Evolutionary conservation across 495 filamentous ascomycete genomes (phyloP), one percentile per base, ranked within the genome.

Genomic region (Hypoxylon lienhwacheense): DNA sequence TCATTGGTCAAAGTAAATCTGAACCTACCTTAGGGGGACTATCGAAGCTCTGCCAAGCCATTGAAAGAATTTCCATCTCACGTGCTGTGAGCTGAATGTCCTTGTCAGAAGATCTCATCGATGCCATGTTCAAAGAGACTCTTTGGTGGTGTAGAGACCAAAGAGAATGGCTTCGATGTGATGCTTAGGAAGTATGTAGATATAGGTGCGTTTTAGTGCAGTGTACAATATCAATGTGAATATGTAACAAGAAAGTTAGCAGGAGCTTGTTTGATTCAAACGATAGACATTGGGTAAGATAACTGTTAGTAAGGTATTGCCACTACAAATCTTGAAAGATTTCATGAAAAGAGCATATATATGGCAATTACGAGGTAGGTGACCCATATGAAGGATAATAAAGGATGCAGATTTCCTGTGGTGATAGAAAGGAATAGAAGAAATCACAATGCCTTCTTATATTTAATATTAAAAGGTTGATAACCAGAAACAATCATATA

Each of bases 1-100:
- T 26, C 1, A 20, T 45, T 7, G 10, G 12, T 25, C 5, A 35
- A 40, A 4, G 11, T 52, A 2, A 17, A 15, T 14, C 8, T 15
- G 7, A 11, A 53, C 44, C 40, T 46, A 63, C 59, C 44, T 44
- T 63, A 4, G 59, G 59, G 1, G 3, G 2, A 0, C 8, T 34
- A 0, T 53, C 48, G 10, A 58, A 54, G 28, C 59, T 46, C 19
- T 46, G 31, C 47, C 47, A 63, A 3, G 49, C 40, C 5, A 25
- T 22, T 0, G 26, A 26, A 0, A 63, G 53, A 2, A 63, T 42
- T 7, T 63, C 59, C 26, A 54, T 46, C 1, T 63, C 59, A 3
- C 59, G 53, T 11, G 37, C 8, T 0, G 45, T 41, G 25, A 60
- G 19, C 3, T 40, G 39, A 5, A 39, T 4, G 2, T 15, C 46